A percentile compares a stretch with the other conserved stretches of the same genome.
phyloP scores from a whole-genome alignment of 305 asterid genomes.

The Fraxinus paxiana region DNA sequence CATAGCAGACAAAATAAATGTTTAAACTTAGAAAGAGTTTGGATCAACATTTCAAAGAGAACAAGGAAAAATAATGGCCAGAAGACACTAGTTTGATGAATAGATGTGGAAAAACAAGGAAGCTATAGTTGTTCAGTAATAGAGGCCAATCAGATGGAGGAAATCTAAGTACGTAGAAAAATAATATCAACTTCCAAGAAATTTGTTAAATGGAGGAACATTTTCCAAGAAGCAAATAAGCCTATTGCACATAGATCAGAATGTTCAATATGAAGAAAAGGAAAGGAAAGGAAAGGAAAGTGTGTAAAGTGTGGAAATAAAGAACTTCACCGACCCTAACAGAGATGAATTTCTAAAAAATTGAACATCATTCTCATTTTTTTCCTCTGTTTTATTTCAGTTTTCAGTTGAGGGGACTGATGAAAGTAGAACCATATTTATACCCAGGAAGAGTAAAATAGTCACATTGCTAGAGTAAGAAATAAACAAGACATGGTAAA shows the following conservation, averaged over 20 bases:
- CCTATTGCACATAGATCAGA: background rate
- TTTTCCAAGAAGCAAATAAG: background rate
- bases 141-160: background rate
- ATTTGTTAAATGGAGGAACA: background rate
- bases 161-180: background rate
- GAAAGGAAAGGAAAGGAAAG: background rate
- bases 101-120: background rate
- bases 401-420: background rate
- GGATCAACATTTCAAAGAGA: background rate
- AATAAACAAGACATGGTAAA: background rate
- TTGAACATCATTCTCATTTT: background rate
- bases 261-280: background rate
- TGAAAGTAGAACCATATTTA: background rate
- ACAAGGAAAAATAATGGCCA: background rate
- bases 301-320: background rate
- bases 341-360: background rate
- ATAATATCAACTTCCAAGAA: background rate
- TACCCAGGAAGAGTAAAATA: background rate
- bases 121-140: background rate
- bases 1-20: constrained; percentile 16
- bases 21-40: background rate
- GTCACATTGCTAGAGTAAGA: background rate
- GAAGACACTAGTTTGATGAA: background rate
- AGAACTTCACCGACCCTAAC: background rate
- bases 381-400: background rate